phyloP scores from a whole-genome alignment of 306 rosid genomes.

The Fagus crenata region DNA sequence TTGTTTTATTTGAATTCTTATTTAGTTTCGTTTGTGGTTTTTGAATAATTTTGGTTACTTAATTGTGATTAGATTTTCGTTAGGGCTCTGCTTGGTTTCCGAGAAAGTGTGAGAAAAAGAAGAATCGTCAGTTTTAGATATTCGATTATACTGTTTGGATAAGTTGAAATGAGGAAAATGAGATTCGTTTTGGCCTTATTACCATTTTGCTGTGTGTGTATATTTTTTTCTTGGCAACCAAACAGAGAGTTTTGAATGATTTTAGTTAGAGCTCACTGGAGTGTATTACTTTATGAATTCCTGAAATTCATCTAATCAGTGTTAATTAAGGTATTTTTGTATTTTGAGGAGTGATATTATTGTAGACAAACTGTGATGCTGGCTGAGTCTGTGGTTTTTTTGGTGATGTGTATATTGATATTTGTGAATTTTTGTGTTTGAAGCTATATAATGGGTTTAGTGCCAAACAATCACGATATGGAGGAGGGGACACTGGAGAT shows the following conservation, averaged over 20 bases:
- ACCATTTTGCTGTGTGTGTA: not conserved
- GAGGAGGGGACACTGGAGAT: conserved; percentile 89
- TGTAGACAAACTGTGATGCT: not conserved
- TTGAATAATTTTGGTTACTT: not conserved
- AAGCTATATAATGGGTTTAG: conserved; percentile 66
- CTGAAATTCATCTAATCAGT: not conserved
- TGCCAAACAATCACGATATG: conserved; percentile 46
- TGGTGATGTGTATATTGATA: not conserved
- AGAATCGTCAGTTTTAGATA: conserved; percentile 4
- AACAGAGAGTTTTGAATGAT: not conserved
- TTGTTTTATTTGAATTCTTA: not conserved
- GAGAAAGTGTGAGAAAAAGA: conserved; percentile 12
- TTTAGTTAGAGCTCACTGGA: not conserved
- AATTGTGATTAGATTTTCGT: not conserved
- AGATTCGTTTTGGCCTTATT: not conserved
- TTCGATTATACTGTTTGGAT: conserved; percentile 31
- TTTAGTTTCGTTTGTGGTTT: not conserved
- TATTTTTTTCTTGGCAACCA: not conserved
- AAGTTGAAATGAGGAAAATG: conserved; percentile 20
- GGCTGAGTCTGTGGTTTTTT: not conserved
- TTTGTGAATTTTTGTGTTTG: conserved; percentile 5
- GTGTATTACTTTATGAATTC: not conserved
- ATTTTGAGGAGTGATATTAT: not conserved
- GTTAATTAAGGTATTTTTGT: not conserved
- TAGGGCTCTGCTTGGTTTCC: conserved; percentile 24